Percentiles rank a stretch among this genome's conserved stretches.
phyloP scores from a whole-genome alignment of 1,139 yeast genomes.

The Scheffersomyces quercinus region DNA sequence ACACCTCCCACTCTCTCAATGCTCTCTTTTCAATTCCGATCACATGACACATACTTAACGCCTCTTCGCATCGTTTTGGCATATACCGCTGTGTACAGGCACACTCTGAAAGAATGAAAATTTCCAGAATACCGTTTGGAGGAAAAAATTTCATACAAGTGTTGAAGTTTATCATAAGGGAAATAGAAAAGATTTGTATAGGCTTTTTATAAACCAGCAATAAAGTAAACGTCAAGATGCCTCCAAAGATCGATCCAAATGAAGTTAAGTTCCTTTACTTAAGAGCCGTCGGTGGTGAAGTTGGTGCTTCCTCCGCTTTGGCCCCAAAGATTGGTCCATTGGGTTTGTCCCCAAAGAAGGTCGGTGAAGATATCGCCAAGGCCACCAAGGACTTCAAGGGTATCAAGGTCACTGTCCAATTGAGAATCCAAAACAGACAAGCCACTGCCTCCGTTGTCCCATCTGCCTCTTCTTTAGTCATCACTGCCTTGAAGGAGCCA shows the following conservation, averaged over 20 bases:
- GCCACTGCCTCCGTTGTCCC: conserved; percentile 99
- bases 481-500: conserved; percentile 99
- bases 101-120: too few species aligned
- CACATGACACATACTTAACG: too few species aligned
- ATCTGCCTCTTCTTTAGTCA: conserved; percentile 98
- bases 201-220: not conserved
- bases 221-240: conserved; percentile 49
- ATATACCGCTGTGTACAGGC: too few species aligned
- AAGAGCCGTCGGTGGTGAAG: conserved; percentile 99
- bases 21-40: too few species aligned
- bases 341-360: conserved; percentile 99
- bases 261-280: conserved; percentile 98
- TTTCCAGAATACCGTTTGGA: too few species aligned
- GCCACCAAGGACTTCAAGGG: conserved; percentile 99
- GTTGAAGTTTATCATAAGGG: not conserved
- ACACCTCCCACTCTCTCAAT: too few species aligned
- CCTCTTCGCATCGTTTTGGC: too few species aligned
- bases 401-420: conserved; percentile 97
- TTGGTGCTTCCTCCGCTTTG: conserved; percentile 99
- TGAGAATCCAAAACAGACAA: conserved; percentile 99
- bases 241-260: conserved; percentile 97
- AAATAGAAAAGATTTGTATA: not conserved
- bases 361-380: conserved; percentile 99
- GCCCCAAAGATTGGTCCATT: conserved; percentile 99
- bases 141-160: not conserved